phyloP scores from a whole-genome alignment of 2,329 filamentous ascomycete genomes.

The Cladophialophora carrionii region DNA sequence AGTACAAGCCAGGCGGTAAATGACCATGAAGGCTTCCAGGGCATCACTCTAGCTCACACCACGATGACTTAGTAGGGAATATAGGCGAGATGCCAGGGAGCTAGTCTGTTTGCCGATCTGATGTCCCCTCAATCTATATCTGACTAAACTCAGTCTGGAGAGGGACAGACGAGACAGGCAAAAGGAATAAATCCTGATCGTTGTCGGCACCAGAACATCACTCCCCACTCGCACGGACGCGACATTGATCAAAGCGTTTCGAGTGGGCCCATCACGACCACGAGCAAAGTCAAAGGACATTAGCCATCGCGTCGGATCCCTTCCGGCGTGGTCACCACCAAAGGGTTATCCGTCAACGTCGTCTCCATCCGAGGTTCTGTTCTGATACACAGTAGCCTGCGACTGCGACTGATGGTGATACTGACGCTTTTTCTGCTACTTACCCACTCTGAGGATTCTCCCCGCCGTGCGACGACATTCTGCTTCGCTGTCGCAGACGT shows the following conservation, averaged over 20 bases:
- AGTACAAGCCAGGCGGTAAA: neutral
- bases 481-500: neutral
- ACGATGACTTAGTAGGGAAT: neutral
- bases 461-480: neutral
- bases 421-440: neutral
- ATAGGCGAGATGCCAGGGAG: constrained; percentile 12
- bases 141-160: constrained; percentile 2
- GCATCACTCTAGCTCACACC: neutral
- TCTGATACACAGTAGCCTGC: neutral
- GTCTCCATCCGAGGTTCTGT: constrained; percentile 12
- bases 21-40: neutral
- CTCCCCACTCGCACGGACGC: constrained; percentile 2
- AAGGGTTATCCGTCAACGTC: constrained; percentile 2
- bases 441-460: neutral
- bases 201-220: constrained; percentile 1
- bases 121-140: constrained; percentile 6
- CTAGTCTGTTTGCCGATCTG: constrained; percentile 18
- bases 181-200: constrained; percentile 19
- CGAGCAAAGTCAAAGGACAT: constrained; percentile 6
- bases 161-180: constrained; percentile 8
- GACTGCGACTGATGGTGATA: neutral
- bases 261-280: constrained; percentile 11
- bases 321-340: neutral
- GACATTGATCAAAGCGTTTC: constrained; percentile 12
- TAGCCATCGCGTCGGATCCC: constrained; percentile 8